These are phyloP conservation scores for Mrakia gelida DNA, from an alignment of 768 basidiomycete genomes.

Conservation along the genomic window DNA sequence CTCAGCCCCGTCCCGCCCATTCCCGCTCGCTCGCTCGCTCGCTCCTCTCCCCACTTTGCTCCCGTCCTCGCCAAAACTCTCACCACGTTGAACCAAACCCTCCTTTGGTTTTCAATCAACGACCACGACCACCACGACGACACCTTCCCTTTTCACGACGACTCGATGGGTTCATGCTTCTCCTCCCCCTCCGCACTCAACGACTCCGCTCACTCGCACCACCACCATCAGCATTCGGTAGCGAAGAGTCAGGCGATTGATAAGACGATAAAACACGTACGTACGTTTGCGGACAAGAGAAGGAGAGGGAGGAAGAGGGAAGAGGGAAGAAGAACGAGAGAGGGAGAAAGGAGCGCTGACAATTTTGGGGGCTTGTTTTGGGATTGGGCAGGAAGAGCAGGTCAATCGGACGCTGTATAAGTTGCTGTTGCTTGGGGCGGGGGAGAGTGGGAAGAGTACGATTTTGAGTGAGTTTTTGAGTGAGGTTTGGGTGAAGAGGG, in stretches of 20 bases:
- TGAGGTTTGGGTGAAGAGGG: too few species aligned
- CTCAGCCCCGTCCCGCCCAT: too few species aligned
- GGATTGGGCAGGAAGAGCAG: not conserved
- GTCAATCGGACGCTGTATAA: not conserved
- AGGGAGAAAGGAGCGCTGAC: too few species aligned
- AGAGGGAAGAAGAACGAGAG: too few species aligned
- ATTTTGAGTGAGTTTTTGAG: not conserved
- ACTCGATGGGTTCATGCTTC: not conserved
- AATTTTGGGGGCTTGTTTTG: not conserved
- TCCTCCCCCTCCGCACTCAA: not conserved
- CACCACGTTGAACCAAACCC: not conserved
- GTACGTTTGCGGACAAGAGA: too few species aligned
- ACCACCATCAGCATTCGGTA: not conserved
- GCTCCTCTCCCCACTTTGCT: not conserved
- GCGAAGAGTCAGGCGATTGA: not conserved
- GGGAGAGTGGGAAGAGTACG: conserved; percentile 1
- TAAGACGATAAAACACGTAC: not conserved
- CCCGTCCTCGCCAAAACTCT: too few species aligned
- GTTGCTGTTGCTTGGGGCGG: not conserved
- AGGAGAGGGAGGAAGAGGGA: not conserved
- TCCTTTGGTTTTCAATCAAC: too few species aligned
- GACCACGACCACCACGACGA: not conserved
- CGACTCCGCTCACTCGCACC: not conserved
- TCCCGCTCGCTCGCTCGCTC: not conserved
- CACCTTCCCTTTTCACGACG: not conserved